A percentile compares a stretch with the other conserved stretches of the same genome.
These are phyloP conservation scores for Lentinula raphanica DNA, from an alignment of 768 basidiomycete species.

Conservation along the genomic window DNA sequence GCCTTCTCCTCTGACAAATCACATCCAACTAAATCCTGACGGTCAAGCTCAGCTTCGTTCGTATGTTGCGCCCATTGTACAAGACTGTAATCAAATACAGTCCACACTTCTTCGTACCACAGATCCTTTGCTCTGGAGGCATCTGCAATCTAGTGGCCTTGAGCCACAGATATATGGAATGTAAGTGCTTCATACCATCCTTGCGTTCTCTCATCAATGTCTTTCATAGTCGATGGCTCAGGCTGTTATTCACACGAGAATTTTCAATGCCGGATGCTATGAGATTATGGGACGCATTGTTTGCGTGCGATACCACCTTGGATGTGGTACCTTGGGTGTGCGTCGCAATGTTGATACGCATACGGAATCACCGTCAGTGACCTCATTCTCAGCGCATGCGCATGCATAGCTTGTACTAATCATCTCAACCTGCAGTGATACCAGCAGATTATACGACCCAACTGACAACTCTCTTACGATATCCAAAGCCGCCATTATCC, in stretches of 20 bases:
- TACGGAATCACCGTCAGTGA: slow-evolving; percentile 80
- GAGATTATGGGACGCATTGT: slow-evolving; percentile 93
- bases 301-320: slow-evolving; percentile 79
- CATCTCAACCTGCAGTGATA: slow-evolving; percentile 50
- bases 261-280: slow-evolving; percentile 77
- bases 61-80: slow-evolving; percentile 80
- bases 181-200: slow-evolving; percentile 40
- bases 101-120: slow-evolving; percentile 63
- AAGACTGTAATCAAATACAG: slow-evolving; percentile 78
- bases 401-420: not conserved
- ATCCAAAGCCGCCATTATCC: slow-evolving; percentile 54
- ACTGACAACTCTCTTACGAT: slow-evolving; percentile 79
- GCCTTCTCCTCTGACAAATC: slow-evolving; percentile 35
- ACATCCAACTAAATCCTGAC: slow-evolving; percentile 38
- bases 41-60: slow-evolving; percentile 50
- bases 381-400: not conserved
- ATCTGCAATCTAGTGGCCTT: slow-evolving; percentile 73
- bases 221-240: slow-evolving; percentile 76
- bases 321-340: slow-evolving; percentile 82
- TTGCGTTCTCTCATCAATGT: slow-evolving; percentile 9
- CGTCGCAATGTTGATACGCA: slow-evolving; percentile 91
- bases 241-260: slow-evolving; percentile 91
- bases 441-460: slow-evolving; percentile 83
- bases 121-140: slow-evolving; percentile 75
- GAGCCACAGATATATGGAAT: slow-evolving; percentile 98